These are phyloP conservation scores for Musa itinerans DNA, from an alignment of 176 grass and related monocot species.

Conservation along the genomic window DNA sequence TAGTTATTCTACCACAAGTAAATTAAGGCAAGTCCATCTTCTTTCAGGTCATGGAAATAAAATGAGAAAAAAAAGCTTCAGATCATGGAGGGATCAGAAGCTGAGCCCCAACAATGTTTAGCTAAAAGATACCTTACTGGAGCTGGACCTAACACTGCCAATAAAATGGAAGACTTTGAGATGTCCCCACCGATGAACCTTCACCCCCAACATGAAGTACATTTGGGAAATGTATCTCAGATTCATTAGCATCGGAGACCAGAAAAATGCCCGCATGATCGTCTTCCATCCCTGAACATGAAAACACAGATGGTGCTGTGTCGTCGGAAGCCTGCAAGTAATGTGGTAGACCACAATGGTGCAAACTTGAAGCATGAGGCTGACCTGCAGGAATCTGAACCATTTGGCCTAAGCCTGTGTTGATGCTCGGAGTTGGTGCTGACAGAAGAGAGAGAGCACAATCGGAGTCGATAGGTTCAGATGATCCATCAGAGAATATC, in stretches of 20 bases:
- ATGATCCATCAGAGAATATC: background rate
- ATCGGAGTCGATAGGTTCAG: background rate
- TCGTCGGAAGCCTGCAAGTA: background rate
- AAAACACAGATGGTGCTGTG: background rate
- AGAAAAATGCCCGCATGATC: background rate
- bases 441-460: background rate
- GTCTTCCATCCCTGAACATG: background rate
- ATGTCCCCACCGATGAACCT: background rate
- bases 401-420: background rate
- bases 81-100: too few relatives aligned
- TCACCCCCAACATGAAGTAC: background rate
- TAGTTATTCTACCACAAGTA: too few relatives aligned
- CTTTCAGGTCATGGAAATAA: too few relatives aligned
- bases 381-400: background rate
- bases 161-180: background rate
- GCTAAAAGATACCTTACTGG: too few relatives aligned
- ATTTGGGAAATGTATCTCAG: background rate
- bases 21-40: too few relatives aligned
- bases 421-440: background rate
- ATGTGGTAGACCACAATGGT: too few relatives aligned
- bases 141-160: background rate
- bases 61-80: too few relatives aligned
- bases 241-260: background rate
- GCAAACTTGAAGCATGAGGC: too few relatives aligned
- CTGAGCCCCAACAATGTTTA: too few relatives aligned